Percentiles rank a stretch among this genome's conserved stretches.
Evolutionary conservation across 2,329 filamentous ascomycete genomes (phyloP).

Genomic region (Thielaviopsis cerberus): DNA sequence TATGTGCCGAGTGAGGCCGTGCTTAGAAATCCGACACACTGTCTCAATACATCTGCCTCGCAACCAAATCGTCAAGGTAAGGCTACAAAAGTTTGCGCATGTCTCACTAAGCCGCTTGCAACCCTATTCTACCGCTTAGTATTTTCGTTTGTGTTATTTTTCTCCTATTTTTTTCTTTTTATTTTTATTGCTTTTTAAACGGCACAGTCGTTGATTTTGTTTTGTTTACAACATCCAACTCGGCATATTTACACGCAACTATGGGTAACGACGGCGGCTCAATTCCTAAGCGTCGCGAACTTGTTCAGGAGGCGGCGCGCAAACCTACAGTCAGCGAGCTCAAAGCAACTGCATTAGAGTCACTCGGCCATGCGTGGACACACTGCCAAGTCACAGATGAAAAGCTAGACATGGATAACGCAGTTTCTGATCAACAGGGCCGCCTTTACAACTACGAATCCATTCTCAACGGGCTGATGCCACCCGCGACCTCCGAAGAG

Average conservation of each 20-base stretch:
- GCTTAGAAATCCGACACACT: background rate
- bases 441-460: constrained; percentile 90
- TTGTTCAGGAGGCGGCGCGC: constrained; percentile 83
- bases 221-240: background rate
- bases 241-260: constrained; percentile 13
- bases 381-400: constrained; percentile 73
- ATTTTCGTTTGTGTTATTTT: background rate
- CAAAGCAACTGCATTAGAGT: constrained; percentile 74
- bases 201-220: too few relatives aligned
- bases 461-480: constrained; percentile 44
- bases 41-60: background rate
- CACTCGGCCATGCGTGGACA: constrained; percentile 69
- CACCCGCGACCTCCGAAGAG: constrained; percentile 25
- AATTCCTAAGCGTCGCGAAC: constrained; percentile 85
- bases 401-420: constrained; percentile 46
- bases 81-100: background rate
- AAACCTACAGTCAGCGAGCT: constrained; percentile 66
- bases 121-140: background rate
- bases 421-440: constrained; percentile 71
- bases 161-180: background rate
- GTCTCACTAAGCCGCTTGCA: background rate
- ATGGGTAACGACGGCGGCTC: constrained; percentile 98
- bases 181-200: background rate
- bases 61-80: background rate
- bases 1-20: background rate